These are phyloP conservation scores for Verticillium klebahnii DNA, from an alignment of 2,329 filamentous ascomycete genomes.

Conservation along the genomic window DNA sequence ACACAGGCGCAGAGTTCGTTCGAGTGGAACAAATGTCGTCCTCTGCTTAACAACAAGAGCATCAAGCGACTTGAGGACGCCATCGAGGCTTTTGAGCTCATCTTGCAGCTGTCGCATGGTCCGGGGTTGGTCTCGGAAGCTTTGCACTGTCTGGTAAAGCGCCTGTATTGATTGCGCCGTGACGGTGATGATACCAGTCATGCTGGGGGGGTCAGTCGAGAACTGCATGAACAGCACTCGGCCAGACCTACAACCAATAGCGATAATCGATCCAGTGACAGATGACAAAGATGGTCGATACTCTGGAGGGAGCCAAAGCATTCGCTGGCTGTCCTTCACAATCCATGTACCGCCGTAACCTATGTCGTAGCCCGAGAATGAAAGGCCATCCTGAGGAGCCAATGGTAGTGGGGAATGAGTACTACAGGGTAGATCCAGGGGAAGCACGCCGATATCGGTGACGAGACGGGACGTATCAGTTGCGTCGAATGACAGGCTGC, in stretches of 20 bases:
- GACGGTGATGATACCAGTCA: neutral
- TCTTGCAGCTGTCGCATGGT: neutral
- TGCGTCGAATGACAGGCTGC: no score
- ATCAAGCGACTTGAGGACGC: neutral
- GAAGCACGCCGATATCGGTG: no score
- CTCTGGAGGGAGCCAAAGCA: no score
- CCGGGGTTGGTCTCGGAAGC: constrained; percentile 2
- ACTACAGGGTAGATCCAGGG: no score
- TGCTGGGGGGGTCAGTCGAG: neutral
- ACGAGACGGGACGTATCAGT: no score
- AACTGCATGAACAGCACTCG: constrained; percentile 10
- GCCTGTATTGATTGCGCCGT: neutral
- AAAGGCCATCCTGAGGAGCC: no score
- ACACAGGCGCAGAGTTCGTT: constrained; percentile 1
- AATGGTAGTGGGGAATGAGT: no score
- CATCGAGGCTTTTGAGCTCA: neutral
- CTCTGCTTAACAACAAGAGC: neutral
- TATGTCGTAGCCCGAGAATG: no score
- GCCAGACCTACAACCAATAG: constrained; percentile 9
- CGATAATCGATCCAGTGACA: constrained; percentile 5
- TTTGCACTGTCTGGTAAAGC: constrained; percentile 1
- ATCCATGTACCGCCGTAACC: no score
- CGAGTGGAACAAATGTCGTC: neutral
- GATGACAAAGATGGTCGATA: neutral
- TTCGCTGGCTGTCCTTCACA: no score